Evolutionary conservation across 2,329 filamentous ascomycete species (phyloP).

Genomic region (Fusarium sp.): DNA sequence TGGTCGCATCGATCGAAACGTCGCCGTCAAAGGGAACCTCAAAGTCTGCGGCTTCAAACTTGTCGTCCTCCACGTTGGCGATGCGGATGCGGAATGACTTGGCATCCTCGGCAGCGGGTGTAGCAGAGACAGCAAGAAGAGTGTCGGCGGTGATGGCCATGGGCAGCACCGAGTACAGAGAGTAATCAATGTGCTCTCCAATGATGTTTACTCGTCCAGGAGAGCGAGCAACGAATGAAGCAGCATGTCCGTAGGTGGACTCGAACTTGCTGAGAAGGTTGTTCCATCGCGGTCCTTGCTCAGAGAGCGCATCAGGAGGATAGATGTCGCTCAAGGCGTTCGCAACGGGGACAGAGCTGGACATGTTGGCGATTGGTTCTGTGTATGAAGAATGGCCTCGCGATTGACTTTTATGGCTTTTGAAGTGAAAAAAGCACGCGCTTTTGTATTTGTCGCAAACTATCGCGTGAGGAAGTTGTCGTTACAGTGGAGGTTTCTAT

Average conservation of each 20-base stretch:
- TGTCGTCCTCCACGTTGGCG: slow-evolving; percentile 79
- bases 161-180: slow-evolving; percentile 92
- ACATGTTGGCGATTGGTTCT: slow-evolving; percentile 53
- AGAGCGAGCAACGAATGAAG: slow-evolving; percentile 87
- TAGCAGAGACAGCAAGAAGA: slow-evolving; percentile 80
- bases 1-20: slow-evolving; percentile 84
- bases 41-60: slow-evolving; percentile 82
- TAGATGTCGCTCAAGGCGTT: slow-evolving; percentile 85
- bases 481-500: slow-evolving; percentile 39
- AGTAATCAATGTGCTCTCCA: slow-evolving; percentile 99
- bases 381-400: neutral
- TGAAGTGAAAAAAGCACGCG: neutral
- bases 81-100: slow-evolving; percentile 77
- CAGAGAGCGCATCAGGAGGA: slow-evolving; percentile 74
- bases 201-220: slow-evolving; percentile 98
- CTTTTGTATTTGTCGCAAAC: slow-evolving; percentile 24
- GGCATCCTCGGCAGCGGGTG: slow-evolving; percentile 60
- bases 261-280: slow-evolving; percentile 78
- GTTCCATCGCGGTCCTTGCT: slow-evolving; percentile 81
- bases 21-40: slow-evolving; percentile 70
- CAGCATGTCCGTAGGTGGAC: slow-evolving; percentile 73
- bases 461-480: slow-evolving; percentile 38
- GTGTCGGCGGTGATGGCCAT: slow-evolving; percentile 96
- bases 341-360: slow-evolving; percentile 76
- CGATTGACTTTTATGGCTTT: neutral